Evolutionary conservation across 2,329 filamentous ascomycete species (phyloP), one percentile per base, ranked within the genome.

Genomic region (Conoideocrella luteorostrata): DNA sequence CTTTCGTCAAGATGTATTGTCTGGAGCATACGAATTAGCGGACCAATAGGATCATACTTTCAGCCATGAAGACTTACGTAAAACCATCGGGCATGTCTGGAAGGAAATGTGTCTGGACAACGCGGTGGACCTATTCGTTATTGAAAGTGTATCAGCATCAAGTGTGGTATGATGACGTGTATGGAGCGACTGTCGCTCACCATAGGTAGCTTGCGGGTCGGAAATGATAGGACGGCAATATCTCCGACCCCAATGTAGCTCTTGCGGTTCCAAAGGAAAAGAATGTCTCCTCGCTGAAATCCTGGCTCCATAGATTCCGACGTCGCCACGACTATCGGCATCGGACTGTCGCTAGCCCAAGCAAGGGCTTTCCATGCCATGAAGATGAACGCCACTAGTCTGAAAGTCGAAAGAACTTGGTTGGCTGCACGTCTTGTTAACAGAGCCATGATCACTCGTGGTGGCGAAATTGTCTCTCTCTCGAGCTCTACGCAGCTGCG

Each of bases 201-300:
- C n/a, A 37, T 20, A 10, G 34, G 34, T 10, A 37, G 18, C 18
- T 37, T 6, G 34, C 34, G 34, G n/a, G 15, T 37, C 9, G 34
- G 34, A 22, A 37, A 37, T 22, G 17, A 37, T 5, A 37, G 10
- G 9, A 37, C 34, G 9, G 34, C 34, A 37, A 37, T 37, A 9
- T 37, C 34, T 18, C 34, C 34, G 10, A 22, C 34, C 9, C 2
- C 34, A 5, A 37, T 18, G n/a, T 11, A 9, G n/a, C 34, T 22
- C 20, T 37, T n/a, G 34, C 20, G 34, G 18, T 37, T 37, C 34
- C 34, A 37, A 37, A 37, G 34, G 4, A 37, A 37, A 7, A 37
- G 20, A 7, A 37, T 18, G 18, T 37, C 34, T 22, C 34, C 34
- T 9, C 34, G 34, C 34, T 37, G 34, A 18, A 37, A 20, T n/a